Base-by-base conservation (phyloP, 129 eudicot species). In the Saposhnikovia divaricata region DNA sequence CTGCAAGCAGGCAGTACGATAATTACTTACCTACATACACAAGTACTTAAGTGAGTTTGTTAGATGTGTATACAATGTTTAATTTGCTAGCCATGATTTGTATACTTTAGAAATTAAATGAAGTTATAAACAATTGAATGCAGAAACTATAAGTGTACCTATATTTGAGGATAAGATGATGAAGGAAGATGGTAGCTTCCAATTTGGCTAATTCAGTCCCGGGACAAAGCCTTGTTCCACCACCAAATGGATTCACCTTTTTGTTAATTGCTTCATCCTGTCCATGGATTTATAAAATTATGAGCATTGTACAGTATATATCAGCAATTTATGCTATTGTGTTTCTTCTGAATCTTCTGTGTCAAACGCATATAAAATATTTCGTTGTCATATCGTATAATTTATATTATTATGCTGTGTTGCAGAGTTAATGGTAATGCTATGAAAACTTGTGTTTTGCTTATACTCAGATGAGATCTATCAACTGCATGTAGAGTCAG, bases 111-210 rank as follows among this genome's bases (percentile, higher is more conserved):
- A 18, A 19, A 4, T 51, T 51, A 16, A 51, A 4, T 18, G 9
- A 51, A 50, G 23, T 16, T 16, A 23, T 51, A 51, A 51, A 18
- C 59, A 51, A 51, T 4, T 18, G 66, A 57, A 65, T 27, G 39
- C 15, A 4, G 19, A 65, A 31, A 27, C 39, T 65, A 1, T 12
- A 14, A 28, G 16, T 65, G 21, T 75, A 88, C 91, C 91, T 85
- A 45, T 78, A 79, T 74, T 88, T 88, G 53, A 83, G 91, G 73
- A 88, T 80, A 76, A 88, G 70, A 81, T 85, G 89, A 53, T 88
- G 91, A 78, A 88, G 89, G 71, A 88, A 85, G 76, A 88, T 57
- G 0, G 91, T 79, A 25, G 85, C 78, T 77, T 85, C 91, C 76
- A 88, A 19, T 79, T 79, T 88, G 19, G 85, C 91, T 59, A 88